phyloP scores from a whole-genome alignment of 192 early-diverging fungal species.

The Podila minutissima region DNA sequence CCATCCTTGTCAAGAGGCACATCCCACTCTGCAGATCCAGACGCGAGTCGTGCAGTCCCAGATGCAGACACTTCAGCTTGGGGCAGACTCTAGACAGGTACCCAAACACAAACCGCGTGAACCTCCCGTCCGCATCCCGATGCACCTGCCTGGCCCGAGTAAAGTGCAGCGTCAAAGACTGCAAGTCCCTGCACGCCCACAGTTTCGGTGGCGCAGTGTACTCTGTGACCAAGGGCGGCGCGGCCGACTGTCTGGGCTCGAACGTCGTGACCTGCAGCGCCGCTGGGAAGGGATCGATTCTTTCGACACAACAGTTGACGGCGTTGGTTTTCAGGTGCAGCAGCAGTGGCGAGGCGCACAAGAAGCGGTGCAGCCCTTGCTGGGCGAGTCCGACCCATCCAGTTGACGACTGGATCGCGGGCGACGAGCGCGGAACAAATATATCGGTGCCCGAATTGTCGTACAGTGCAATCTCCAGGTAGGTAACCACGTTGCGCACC shows the following conservation, averaged over 20 bases:
- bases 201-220: background rate
- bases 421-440: background rate
- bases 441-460: background rate
- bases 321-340: background rate
- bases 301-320: background rate
- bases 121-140: too few relatives aligned
- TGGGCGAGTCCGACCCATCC: too few relatives aligned
- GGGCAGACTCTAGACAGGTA: too few relatives aligned
- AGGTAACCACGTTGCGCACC: background rate
- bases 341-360: background rate
- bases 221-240: background rate
- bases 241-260: background rate
- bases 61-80: too few relatives aligned
- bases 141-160: background rate
- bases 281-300: background rate
- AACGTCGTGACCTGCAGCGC: background rate
- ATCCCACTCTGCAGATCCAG: too few relatives aligned
- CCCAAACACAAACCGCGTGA: too few relatives aligned
- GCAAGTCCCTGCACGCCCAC: background rate
- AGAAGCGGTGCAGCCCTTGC: background rate
- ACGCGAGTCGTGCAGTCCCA: too few relatives aligned
- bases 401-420: background rate
- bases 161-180: background rate
- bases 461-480: background rate
- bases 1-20: too few relatives aligned